These are phyloP conservation scores for Rhexocercosporidium sp. DNA, from an alignment of 2,329 filamentous ascomycete genomes.

Conservation along the genomic window DNA sequence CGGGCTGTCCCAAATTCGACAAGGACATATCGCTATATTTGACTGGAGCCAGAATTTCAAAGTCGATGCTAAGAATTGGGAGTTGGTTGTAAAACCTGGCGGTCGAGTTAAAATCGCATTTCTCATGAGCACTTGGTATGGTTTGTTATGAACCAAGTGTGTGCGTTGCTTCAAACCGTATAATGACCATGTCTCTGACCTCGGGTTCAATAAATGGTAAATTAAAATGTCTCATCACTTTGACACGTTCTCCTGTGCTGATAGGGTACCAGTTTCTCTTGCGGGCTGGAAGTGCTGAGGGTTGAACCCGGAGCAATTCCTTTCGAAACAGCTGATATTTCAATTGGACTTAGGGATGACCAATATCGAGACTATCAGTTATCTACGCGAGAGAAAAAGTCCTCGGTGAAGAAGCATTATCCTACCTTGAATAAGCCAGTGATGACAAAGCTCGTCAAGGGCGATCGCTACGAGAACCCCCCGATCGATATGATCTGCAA, in stretches of 20 bases:
- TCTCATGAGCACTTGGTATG: constrained; percentile 11
- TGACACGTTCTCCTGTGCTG: background rate
- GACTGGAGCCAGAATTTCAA: background rate
- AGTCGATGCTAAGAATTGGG: background rate
- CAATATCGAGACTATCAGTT: background rate
- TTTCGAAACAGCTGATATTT: constrained; percentile 8
- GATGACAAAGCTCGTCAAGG: background rate
- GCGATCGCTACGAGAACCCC: background rate
- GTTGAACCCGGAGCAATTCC: constrained; percentile 8
- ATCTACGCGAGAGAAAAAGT: background rate
- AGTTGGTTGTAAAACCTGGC: background rate
- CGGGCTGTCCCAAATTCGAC: background rate
- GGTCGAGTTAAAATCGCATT: constrained; percentile 10
- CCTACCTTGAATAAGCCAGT: background rate
- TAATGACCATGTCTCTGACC: background rate
- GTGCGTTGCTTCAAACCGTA: constrained; percentile 13
- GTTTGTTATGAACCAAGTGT: constrained; percentile 3
- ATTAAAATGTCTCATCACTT: background rate
- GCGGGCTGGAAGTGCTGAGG: constrained; percentile 13
- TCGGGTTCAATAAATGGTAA: constrained; percentile 14
- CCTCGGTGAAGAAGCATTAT: background rate
- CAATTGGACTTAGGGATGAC: background rate
- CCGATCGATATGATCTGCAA: constrained; percentile 15
- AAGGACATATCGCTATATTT: background rate
- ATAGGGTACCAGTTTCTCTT: constrained; percentile 1